Evolutionary conservation across 352 stramenopile genomes (phyloP).

Genomic region (Plasmopara muralis): DNA sequence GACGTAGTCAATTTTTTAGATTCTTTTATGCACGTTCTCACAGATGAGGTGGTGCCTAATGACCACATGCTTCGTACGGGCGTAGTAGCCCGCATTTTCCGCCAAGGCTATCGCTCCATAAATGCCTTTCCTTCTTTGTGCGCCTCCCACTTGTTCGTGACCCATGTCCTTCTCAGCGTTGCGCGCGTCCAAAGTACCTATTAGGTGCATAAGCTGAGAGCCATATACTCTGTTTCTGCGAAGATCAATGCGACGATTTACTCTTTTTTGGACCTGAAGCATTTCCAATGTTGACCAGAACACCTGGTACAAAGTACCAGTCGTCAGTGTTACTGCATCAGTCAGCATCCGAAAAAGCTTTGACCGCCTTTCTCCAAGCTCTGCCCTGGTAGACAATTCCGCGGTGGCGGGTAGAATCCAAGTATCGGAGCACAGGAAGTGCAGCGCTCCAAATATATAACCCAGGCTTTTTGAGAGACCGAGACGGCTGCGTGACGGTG

Average conservation of each 20-base stretch:
- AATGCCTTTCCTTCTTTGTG: background rate
- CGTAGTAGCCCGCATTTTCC: background rate
- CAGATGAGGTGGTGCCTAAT: background rate
- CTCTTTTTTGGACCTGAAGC: constrained; percentile 10
- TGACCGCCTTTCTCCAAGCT: background rate
- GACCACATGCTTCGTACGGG: background rate
- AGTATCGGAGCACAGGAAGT: background rate
- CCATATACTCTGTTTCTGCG: background rate
- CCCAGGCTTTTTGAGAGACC: background rate
- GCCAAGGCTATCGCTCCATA: background rate
- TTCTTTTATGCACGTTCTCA: background rate
- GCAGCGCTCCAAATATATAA: background rate
- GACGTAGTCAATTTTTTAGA: background rate
- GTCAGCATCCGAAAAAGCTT: constrained; percentile 13
- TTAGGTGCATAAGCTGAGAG: background rate
- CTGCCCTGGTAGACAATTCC: background rate
- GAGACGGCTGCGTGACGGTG: background rate
- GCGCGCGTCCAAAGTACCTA: background rate
- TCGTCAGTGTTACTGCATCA: constrained; percentile 8
- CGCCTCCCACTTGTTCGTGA: constrained; percentile 2
- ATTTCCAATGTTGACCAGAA: constrained; percentile 8
- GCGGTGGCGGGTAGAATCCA: background rate
- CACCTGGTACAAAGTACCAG: background rate
- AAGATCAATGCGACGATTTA: constrained; percentile 2
- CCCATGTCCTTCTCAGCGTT: constrained; percentile 2